These are phyloP conservation scores for Micractinium sp. DNA, from an alignment of 139 green algal genomes.

Conservation along the genomic window DNA sequence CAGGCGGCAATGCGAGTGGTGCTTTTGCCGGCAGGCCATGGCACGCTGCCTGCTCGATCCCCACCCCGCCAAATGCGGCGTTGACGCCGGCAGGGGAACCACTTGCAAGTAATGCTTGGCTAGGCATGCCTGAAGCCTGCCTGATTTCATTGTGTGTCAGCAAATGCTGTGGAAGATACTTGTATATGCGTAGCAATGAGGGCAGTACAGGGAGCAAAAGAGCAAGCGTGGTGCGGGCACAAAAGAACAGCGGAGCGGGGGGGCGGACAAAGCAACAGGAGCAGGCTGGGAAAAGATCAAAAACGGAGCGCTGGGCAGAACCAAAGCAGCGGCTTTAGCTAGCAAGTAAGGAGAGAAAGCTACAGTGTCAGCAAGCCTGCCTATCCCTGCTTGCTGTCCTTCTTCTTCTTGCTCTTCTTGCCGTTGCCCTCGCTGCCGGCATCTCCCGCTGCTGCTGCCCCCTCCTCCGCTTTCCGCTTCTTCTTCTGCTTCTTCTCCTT, in stretches of 20 bases:
- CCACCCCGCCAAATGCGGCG: too few relatives aligned
- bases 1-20: too few relatives aligned
- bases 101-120: too few relatives aligned
- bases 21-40: too few relatives aligned
- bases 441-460: neutral
- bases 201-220: neutral
- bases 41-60: too few relatives aligned
- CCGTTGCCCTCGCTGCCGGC: neutral
- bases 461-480: neutral
- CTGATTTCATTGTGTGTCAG: neutral
- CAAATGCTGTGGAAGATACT: too few relatives aligned
- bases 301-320: neutral
- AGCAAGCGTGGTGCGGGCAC: too few relatives aligned
- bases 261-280: neutral
- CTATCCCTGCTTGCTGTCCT: constrained; percentile 14
- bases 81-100: too few relatives aligned
- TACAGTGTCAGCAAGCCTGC: too few relatives aligned
- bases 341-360: neutral
- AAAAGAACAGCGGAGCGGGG: neutral
- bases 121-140: too few relatives aligned
- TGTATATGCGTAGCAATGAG: too few relatives aligned
- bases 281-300: neutral
- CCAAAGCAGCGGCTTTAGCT: neutral
- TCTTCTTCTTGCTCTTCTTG: constrained; percentile 32
- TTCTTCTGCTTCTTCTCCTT: constrained; percentile 18